Evolutionary conservation across 257 asterid genomes (phyloP).

Genomic region (Osmanthus fragrans): DNA sequence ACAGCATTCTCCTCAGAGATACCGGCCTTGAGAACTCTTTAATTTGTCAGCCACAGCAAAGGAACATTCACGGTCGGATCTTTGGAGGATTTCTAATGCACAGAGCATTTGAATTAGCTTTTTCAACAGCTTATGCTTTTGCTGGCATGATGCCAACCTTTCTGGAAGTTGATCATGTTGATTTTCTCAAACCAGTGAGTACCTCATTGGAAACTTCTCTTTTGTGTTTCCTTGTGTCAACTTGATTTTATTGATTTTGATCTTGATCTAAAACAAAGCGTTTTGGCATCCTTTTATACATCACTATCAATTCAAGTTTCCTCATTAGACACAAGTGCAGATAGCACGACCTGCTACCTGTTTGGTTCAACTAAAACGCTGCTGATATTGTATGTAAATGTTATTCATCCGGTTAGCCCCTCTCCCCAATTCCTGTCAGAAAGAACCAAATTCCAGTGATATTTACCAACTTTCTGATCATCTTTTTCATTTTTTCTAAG

Average conservation of each 20-base stretch:
- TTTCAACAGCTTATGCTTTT: constrained; percentile 84
- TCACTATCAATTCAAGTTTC: background rate
- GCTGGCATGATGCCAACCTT: constrained; percentile 97
- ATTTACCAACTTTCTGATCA: background rate
- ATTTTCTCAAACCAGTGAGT: constrained; percentile 87
- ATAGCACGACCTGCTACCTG: background rate
- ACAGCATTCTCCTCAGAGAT: constrained; percentile 90
- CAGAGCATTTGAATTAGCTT: constrained; percentile 87
- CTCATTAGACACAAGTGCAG: background rate
- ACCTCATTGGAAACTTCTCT: constrained; percentile 11
- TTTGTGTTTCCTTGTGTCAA: background rate
- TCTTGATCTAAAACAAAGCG: background rate
- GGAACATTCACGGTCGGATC: constrained; percentile 95
- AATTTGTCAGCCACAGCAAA: constrained; percentile 97
- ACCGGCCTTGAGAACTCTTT: constrained; percentile 88
- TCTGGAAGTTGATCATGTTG: constrained; percentile 93
- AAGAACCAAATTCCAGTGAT: background rate
- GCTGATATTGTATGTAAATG: background rate
- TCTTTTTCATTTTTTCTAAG: background rate
- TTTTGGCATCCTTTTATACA: background rate
- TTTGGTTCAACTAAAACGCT: background rate
- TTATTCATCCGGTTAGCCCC: too few species aligned
- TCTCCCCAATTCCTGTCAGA: background rate
- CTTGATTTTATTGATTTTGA: background rate
- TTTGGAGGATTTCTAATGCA: constrained; percentile 96